Evolutionary conservation across 2,329 filamentous ascomycete species (phyloP), one percentile per base, ranked within the genome.

Genomic region (Arthrobotrys entomopaga): DNA sequence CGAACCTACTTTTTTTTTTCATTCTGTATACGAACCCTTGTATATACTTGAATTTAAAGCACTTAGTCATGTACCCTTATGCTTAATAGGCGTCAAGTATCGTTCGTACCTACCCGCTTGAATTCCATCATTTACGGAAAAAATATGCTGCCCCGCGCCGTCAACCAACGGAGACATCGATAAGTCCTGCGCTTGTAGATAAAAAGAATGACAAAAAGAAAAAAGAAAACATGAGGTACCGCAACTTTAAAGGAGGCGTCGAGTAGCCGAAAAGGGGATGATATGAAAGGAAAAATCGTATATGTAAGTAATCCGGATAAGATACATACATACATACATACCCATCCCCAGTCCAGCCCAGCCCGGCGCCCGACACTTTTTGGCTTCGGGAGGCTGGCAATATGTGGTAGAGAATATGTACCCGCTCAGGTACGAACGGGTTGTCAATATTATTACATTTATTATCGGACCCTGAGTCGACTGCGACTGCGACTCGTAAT

Each of bases 121-220:
- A n/a, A n/a, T n/a, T 15, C 20, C 22, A 29, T 53, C 49, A 24
- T 3, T 13, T 4, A 26, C 22, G 15, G 24, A 24, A 26, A 29
- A 53, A 24, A 24, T 10, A 10, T 10, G 29, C n/a, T 24, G 40
- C 15, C 61, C 43, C 50, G 46, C 61, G 52, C 61, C 61, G 61
- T 42, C 29, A 20, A 13, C 53, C 38, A 26, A 50, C 61, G 61
- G 61, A 50, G 43, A 65, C 40, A 65, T 65, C 54, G 52, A 65
- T 65, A 65, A 57, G 42, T 10, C 40, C 52, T 26, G 52, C 52
- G 15, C 29, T 54, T 19, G 6, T 5, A 19, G 16, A n/a, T 15
- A 46, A n/a, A 46, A 38, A 26, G 1, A 54, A 24, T 38, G 5
- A 54, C 15, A 13, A 54, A 26, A 46, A 19, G n/a, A 5, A 19